A percentile compares a stretch with the other conserved stretches of the same genome.
phyloP scores from a whole-genome alignment of 352 stramenopile genomes.

The Pythium brachiatum region DNA sequence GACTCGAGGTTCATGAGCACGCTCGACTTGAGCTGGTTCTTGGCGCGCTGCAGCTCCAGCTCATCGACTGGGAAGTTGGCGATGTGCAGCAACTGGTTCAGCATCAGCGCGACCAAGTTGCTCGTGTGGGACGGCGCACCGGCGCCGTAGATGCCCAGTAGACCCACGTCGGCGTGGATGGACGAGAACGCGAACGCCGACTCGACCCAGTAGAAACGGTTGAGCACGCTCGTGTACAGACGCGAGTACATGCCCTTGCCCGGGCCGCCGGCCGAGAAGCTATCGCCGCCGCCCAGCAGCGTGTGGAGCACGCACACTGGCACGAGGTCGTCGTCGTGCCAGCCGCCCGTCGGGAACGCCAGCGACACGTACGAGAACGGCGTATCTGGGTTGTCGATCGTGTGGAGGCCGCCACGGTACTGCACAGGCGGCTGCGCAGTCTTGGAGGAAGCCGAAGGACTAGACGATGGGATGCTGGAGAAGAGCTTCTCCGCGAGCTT shows the following conservation, averaged over 20 bases:
- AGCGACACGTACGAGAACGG: slow-evolving; percentile 91
- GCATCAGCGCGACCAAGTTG: slow-evolving; percentile 92
- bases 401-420: slow-evolving; percentile 71
- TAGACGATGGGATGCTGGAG: slow-evolving; percentile 36
- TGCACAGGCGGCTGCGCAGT: slow-evolving; percentile 35
- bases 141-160: slow-evolving; percentile 95
- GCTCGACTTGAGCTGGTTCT: slow-evolving; percentile 99
- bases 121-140: slow-evolving; percentile 78
- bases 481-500: slow-evolving; percentile 91
- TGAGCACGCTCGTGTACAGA: slow-evolving; percentile 97
- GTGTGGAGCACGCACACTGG: slow-evolving; percentile 97
- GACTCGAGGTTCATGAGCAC: slow-evolving; percentile 99
- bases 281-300: slow-evolving; percentile 96
- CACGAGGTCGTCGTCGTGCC: slow-evolving; percentile 96
- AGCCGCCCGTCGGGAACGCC: slow-evolving; percentile 96
- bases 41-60: slow-evolving; percentile 92
- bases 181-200: slow-evolving; percentile 96
- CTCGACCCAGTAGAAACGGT: slow-evolving; percentile 98
- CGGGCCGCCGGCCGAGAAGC: slow-evolving; percentile 98
- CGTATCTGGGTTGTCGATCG: slow-evolving; percentile 64
- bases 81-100: slow-evolving; percentile 92
- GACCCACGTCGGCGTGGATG: slow-evolving; percentile 93
- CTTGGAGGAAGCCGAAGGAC: slow-evolving; percentile 27
- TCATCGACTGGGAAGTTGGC: slow-evolving; percentile 70
- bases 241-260: slow-evolving; percentile 99